Evolutionary conservation across 2,329 filamentous ascomycete species (phyloP).

Genomic region (Alternaria solani): DNA sequence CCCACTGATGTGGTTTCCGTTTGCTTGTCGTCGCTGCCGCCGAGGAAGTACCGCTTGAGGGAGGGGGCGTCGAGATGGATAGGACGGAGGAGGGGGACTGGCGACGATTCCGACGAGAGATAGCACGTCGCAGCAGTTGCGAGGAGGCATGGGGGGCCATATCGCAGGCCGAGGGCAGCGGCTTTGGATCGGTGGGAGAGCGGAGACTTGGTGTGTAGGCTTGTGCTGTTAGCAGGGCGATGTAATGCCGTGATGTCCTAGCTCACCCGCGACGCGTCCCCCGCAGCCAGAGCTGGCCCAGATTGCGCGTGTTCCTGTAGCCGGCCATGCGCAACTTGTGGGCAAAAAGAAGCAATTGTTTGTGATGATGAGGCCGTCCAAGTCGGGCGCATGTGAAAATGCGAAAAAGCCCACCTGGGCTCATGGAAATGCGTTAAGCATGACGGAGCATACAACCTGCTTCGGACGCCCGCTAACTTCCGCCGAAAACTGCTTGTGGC

Average conservation of each 20-base stretch:
- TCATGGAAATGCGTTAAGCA: slow-evolving; percentile 36
- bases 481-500: slow-evolving; percentile 28
- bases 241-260: neutral
- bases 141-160: slow-evolving; percentile 40
- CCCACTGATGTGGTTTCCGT: slow-evolving; percentile 28
- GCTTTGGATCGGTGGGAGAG: slow-evolving; percentile 19
- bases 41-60: slow-evolving; percentile 23
- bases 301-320: slow-evolving; percentile 32
- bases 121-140: slow-evolving; percentile 35
- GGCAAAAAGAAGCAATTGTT: neutral
- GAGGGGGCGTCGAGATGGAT: slow-evolving; percentile 43
- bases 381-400: slow-evolving; percentile 6
- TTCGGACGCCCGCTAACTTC: slow-evolving; percentile 21
- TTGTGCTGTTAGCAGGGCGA: slow-evolving; percentile 23
- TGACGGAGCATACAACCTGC: slow-evolving; percentile 33
- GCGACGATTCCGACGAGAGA: slow-evolving; percentile 24
- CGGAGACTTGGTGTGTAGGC: slow-evolving; percentile 32
- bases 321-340: slow-evolving; percentile 32
- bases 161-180: slow-evolving; percentile 32
- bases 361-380: slow-evolving; percentile 2
- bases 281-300: slow-evolving; percentile 39
- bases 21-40: slow-evolving; percentile 20
- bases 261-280: slow-evolving; percentile 41
- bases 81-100: slow-evolving; percentile 28
- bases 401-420: slow-evolving; percentile 28